Evolutionary conservation across 2,329 filamentous ascomycete genomes (phyloP), one percentile per base, ranked within the genome.

Genomic region (Metarhizium sp.): DNA sequence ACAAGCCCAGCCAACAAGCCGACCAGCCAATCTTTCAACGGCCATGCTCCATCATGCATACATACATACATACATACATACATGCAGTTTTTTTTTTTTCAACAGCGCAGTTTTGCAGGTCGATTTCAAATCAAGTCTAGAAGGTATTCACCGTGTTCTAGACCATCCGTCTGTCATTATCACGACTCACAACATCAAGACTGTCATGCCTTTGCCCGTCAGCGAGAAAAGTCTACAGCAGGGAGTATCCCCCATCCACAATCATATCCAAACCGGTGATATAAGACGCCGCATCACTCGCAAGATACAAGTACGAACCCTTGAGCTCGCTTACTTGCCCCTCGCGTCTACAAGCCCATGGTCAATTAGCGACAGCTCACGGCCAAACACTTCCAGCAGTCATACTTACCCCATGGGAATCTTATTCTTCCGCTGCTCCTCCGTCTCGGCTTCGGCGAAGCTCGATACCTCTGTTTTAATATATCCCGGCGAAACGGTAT

Each of bases 231-330:
- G 14, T 59, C 66, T 69, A 84, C 51, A 77, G 75, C 51, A 76
- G 69, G 64, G 74, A 78, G 70, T 90, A 90, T 54, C 87, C 87
- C 57, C 88, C 88, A 67, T 94, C 89, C 50, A 92, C 80, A 59
- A 88, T 73, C 57, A 94, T 76, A 68, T 91, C 86, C 10, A 80
- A 76, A 0, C 84, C 90, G 8, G 89, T 95, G 18, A 86, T 90
- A 72, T 90, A 95, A 54, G 84, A 88, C n/a, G 86, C 82, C 4
- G 89, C 89, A 70, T 95, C 89, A 14, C 85, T 89, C 18, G 88
- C 87, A 55, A 95, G 76, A 71, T 91, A 94, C 50, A 95, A 72
- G 68, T 88, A 95, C 18, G 86, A 86, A 20, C 88, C 90, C 75
- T 92, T 92, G 62, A 95, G 77, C 75, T 95, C 90, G 58, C 82